Conservation (phyloP, 768 basidiomycete genomes). For the Collybiopsis luxurians region DNA sequence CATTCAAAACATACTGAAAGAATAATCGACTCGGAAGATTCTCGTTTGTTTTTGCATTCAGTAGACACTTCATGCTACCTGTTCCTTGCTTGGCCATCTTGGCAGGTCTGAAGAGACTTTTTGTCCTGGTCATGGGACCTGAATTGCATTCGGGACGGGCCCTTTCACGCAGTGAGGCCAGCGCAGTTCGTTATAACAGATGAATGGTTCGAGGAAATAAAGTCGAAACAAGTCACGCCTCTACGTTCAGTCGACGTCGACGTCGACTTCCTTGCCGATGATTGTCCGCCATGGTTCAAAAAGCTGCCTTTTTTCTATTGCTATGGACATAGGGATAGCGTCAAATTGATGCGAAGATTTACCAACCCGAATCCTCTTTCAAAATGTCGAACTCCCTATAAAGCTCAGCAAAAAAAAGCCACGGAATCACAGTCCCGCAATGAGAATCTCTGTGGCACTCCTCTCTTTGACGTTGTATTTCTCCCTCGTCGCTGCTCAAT, state of each 20-base stretch:
- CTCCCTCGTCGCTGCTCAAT: constrained; percentile 6
- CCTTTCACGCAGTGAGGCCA: too few species aligned
- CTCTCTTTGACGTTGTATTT: background rate
- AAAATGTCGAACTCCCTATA: background rate
- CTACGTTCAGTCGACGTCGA: background rate
- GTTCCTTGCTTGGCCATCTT: too few species aligned
- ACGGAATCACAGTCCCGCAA: background rate
- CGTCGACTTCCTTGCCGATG: background rate
- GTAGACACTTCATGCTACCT: too few species aligned
- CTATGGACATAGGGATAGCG: background rate
- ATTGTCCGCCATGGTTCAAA: background rate
- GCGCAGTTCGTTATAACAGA: too few species aligned
- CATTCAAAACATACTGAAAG: too few species aligned
- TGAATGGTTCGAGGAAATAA: background rate
- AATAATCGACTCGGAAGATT: too few species aligned
- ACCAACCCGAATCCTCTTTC: background rate
- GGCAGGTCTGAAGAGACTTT: too few species aligned
- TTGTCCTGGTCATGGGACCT: too few species aligned
- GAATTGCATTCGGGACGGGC: too few species aligned
- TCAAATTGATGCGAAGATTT: constrained; percentile 4
- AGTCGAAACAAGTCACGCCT: background rate
- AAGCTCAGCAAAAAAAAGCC: background rate
- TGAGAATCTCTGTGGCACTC: background rate
- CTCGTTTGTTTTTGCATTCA: too few species aligned
- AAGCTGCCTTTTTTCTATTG: background rate